phyloP scores from a whole-genome alignment of 805 yeast genomes.

The Citeromyces nyonsensis region DNA sequence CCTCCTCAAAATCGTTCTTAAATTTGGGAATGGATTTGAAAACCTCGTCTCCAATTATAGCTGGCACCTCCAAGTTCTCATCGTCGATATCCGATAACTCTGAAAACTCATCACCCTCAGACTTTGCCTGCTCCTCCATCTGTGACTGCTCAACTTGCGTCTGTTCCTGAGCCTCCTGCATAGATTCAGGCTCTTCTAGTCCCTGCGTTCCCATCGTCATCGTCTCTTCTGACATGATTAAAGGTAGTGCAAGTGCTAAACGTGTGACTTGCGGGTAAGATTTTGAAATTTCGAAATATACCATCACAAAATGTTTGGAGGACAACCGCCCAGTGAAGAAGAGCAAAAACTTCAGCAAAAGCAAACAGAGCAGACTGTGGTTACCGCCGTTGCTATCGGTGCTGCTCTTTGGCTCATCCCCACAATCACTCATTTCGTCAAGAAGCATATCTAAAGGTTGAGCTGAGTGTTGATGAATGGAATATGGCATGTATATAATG shows the following conservation, averaged over 20 bases:
- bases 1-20: no score
- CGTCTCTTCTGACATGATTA: slow-evolving; percentile 2
- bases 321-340: slow-evolving; percentile 41
- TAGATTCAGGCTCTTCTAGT: slow-evolving; percentile 2
- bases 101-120: slow-evolving; percentile 10
- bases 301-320: slow-evolving; percentile 20
- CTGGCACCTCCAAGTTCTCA: slow-evolving; percentile 11
- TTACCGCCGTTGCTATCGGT: slow-evolving; percentile 45
- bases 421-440: slow-evolving; percentile 35
- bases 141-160: slow-evolving; percentile 3
- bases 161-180: slow-evolving; percentile 4
- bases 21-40: slow-evolving; percentile 1
- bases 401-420: slow-evolving; percentile 49
- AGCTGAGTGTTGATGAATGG: no score
- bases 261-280: no score
- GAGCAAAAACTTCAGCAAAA: slow-evolving; percentile 54
- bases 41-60: slow-evolving; percentile 4
- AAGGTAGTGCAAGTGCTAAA: no score
- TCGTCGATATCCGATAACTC: slow-evolving; percentile 22
- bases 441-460: slow-evolving; percentile 22
- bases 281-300: no score
- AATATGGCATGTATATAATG: background rate
- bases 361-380: slow-evolving; percentile 41
- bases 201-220: background rate
- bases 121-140: background rate